Conservation (phyloP, 2,329 filamentous ascomycete genomes). For the Hirsutella rhossiliensis region DNA sequence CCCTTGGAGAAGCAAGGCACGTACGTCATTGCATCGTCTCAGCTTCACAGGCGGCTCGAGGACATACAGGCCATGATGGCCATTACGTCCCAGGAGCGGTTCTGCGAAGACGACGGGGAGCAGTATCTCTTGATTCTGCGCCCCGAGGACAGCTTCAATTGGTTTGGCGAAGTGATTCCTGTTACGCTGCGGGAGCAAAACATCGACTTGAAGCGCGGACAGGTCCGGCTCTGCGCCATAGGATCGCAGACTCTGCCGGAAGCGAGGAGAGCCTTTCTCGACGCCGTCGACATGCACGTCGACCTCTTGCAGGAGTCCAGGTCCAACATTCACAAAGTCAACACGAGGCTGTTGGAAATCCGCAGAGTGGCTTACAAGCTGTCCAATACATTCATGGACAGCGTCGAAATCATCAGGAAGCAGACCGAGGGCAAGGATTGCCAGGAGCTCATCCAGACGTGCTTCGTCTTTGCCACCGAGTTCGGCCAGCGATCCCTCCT, state of each 20-base stretch:
- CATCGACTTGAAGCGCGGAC: constrained; percentile 75
- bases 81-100: constrained; percentile 44
- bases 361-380: constrained; percentile 93
- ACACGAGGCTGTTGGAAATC: constrained; percentile 82
- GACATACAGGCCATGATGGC: constrained; percentile 81
- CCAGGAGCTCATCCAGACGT: constrained; percentile 93
- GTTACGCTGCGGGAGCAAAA: constrained; percentile 64
- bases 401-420: constrained; percentile 80
- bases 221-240: constrained; percentile 78
- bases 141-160: constrained; percentile 66
- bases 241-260: constrained; percentile 69
- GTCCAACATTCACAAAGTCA: constrained; percentile 87
- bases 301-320: constrained; percentile 85
- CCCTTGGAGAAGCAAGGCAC: constrained; percentile 62
- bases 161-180: constrained; percentile 68
- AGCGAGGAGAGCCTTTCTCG: constrained; percentile 66
- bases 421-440: constrained; percentile 79
- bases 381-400: constrained; percentile 98
- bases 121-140: constrained; percentile 71
- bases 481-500: constrained; percentile 90
- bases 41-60: constrained; percentile 59
- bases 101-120: constrained; percentile 60
- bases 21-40: constrained; percentile 75
- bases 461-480: constrained; percentile 97
- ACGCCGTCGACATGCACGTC: constrained; percentile 70